Evolutionary conservation across 768 basidiomycete genomes (phyloP), one percentile per base, ranked within the genome.

Genomic region (Leccinum boreale): DNA sequence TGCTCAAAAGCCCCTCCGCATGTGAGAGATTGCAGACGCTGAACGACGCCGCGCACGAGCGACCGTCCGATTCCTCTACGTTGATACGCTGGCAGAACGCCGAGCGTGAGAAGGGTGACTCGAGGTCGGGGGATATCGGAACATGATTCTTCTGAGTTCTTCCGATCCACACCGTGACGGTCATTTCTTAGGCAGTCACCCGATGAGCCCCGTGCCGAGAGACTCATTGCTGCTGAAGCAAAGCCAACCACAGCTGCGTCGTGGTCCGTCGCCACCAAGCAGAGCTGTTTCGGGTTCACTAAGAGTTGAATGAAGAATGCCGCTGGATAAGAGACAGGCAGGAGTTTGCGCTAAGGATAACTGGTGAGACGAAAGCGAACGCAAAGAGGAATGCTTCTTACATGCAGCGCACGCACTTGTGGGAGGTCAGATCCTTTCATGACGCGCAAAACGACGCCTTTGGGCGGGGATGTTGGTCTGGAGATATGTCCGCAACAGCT

Each of bases 301-400:
- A 74, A 63, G 19, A 72, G 68, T 35, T 72, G 71, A 23, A 74
- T 42, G 49, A 74, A 72, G 53, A 72, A 72, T n/a, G 72, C 55
- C 2, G 56, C 17, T 10, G 71, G 71, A 52, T 72, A 72, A 50
- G 66, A 57, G 50, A 64, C 55, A 11, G 71, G 67, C 9, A 72
- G 59, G 35, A 72, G 65, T 31, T 47, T 60, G 29, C 57, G 63
- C 71, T 72, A 15, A 35, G 26, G 14, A 35, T 24, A 3, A 3
- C 14, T 26, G 15, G 55, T 60, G 17, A 68, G 60, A 51, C 35
- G 19, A 51, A 31, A 15, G 19, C 10, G 29, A 23, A 33, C 12
- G 21, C 28, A 36, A 12, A 46, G 3, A 49, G 31, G 17, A 23
- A 8, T 33, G 5, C 28, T 2, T 6, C 72, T 45, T 45, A 69